Base-by-base conservation (phyloP, 2,329 filamentous ascomycete genomes). In the Sarocladium oryzae region DNA sequence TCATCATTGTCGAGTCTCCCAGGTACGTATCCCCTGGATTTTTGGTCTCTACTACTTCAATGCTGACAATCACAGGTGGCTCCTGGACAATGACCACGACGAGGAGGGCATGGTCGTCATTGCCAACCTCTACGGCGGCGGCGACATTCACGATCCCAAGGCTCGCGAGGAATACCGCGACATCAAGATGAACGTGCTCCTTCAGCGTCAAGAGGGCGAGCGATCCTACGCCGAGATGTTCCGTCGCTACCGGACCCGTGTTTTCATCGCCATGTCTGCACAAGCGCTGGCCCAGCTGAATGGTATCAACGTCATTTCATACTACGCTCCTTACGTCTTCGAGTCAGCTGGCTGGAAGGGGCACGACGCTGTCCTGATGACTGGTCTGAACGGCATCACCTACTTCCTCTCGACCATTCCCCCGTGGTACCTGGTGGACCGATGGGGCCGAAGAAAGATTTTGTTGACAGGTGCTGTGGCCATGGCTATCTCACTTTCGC, bases 231-330 rank as follows among this genome's bases (percentile, higher is more conserved):
- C 69, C 35, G 93, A 97, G 56, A 99, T 99, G 93, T 99, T 97
- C 76, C 85, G 80, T 62, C 84, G 89, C 56, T 97, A 97, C 74
- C 81, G 79, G 64, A 93, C 87, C 61, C 89, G 93, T 50, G 92
- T 97, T 57, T 89, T 97, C 63, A 97, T 97, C 66, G 93, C 93
- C 70, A 97, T 97, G 93, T 97, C 92, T 30, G 93, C 93, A 3
- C 93, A 97, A 69, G 90, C 85, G 5, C 81, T 99, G 57, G 93
- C 93, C 24, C 93, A 99, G 70, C 82, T 99, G 51, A 97, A 97
- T 72, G 93, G 93, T 57, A 99, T 99, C 74, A 99, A 99, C 70
- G 93, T 99, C 65, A 99, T 99, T 56, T 97, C 92, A 1, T 99
- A 97, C 76, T 99, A 99, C 65, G 93, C 93, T 1, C 93, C 93